Base-by-base conservation (phyloP, 1,284 basidiomycete species). In the Pterulicium gracile region DNA sequence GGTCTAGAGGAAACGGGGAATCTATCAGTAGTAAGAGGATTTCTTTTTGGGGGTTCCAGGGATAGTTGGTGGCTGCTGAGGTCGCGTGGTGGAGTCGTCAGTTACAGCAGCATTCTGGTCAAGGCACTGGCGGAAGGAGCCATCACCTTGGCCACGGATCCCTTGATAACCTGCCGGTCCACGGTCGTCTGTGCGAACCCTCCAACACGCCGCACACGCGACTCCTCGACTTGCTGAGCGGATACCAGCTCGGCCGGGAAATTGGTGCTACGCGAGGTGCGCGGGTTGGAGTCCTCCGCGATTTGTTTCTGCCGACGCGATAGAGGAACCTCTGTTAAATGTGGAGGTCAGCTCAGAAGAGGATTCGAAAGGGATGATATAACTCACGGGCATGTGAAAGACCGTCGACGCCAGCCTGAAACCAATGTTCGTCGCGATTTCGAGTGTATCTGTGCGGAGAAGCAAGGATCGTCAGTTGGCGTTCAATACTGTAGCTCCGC, bases 361-460 rank as follows among this genome's bases (percentile, higher is more conserved):
- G n/a, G n/a, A 12, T 49, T n/a, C 15, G 40, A 24, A 35, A 54
- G 53, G 46, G 40, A 34, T n/a, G n/a, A n/a, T n/a, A n/a, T n/a
- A 44, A 52, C 65, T 47, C 53, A 77, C 77, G 70, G 42, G 74
- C 67, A 44, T 75, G 69, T 1, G 77, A 80, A 36, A 73, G 61
- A 3, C 78, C 75, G 46, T 77, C 72, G 43, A 61, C 63, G 50
- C 75, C 77, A 5, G 69, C 67, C 49, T 76, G 67, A 52, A 84
- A 79, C 83, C 84, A 84, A 51, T 82, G 73, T 24, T 72, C 72
- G 36, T 65, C 58, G 36, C 68, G 64, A 48, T 68, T 62, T 49
- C 78, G 71, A 1, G 77, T 79, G 52, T 66, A 75, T 51, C 75
- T 73, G 41, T 42, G 44, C 15, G 46, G 10, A 41, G n/a, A n/a